A percentile compares a stretch with the other conserved stretches of the same genome.
Evolutionary conservation across 192 early-diverging fungal species (phyloP).

Genomic region (Chytriomyces confervae): DNA sequence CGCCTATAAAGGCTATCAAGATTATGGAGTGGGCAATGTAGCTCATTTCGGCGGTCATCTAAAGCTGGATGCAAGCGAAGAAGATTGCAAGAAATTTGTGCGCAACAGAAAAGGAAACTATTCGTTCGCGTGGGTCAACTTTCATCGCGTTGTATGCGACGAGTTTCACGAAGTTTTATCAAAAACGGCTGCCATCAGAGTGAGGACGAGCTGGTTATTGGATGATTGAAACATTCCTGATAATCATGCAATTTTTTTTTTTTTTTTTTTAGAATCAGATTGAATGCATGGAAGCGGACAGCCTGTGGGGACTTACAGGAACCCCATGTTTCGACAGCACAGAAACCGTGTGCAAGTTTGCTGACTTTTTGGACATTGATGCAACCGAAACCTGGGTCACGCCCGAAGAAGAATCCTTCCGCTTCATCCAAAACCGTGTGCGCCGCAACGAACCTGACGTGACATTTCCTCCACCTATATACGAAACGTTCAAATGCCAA

Average conservation of each 20-base stretch:
- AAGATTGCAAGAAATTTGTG: neutral
- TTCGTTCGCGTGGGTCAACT: conserved; percentile 25
- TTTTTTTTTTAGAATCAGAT: neutral
- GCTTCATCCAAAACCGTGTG: conserved; percentile 22
- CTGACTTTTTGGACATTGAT: conserved; percentile 25
- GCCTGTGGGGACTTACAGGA: neutral
- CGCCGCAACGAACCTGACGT: conserved; percentile 19
- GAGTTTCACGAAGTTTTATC: conserved; percentile 26
- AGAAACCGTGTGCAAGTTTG: neutral
- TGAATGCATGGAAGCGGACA: conserved; percentile 9
- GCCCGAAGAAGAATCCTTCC: neutral
- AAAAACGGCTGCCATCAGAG: neutral
- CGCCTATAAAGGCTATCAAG: neutral
- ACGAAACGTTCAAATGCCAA: neutral
- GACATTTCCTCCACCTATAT: conserved; percentile 11
- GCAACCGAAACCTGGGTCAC: neutral
- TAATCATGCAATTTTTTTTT: no score
- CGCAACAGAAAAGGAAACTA: neutral
- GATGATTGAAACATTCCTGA: no score
- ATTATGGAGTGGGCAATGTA: no score
- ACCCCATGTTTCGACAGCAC: neutral
- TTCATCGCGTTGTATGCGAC: conserved; percentile 23
- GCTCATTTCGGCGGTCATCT: no score
- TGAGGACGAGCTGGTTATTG: no score
- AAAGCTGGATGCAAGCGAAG: no score